Conservation (phyloP, 805 yeast species). For the Metschnikowia drakensbergensis region DNA sequence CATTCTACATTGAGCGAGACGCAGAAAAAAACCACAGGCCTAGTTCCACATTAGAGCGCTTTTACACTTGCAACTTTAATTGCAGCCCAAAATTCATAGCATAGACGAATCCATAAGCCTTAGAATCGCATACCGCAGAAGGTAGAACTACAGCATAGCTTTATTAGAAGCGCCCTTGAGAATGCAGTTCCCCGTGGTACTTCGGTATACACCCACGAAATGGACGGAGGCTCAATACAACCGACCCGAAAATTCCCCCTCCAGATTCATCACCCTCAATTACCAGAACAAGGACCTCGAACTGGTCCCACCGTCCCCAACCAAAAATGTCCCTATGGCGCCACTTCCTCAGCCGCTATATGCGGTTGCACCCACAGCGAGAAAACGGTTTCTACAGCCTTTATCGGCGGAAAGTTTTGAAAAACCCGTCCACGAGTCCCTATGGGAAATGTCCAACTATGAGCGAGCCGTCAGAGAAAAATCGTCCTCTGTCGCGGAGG, state of each 20-base stretch:
- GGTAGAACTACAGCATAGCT: not conserved
- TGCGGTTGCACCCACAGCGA: conserved; percentile 6
- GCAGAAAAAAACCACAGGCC: conserved; percentile 5
- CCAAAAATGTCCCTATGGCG: not conserved
- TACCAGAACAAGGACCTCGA: conserved; percentile 2
- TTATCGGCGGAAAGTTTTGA: conserved; percentile 10
- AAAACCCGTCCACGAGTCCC: conserved; percentile 14
- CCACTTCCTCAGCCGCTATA: not conserved
- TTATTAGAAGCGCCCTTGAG: not conserved
- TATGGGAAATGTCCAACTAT: conserved; percentile 10
- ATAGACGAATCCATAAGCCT: not conserved
- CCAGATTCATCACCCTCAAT: conserved; percentile 9
- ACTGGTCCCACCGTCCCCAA: conserved; percentile 2
- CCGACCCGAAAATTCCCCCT: conserved; percentile 4
- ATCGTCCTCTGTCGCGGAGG: conserved; percentile 6
- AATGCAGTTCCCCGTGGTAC: conserved; percentile 7
- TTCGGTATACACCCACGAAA: conserved; percentile 16
- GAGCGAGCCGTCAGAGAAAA: not conserved
- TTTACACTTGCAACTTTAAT: conserved; percentile 1
- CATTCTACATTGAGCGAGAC: conserved; percentile 3
- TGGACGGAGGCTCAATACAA: conserved; percentile 13
- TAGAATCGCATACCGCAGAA: not conserved
- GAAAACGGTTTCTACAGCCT: conserved; percentile 8
- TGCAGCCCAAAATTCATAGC: not conserved
- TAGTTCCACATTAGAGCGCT: not conserved